A percentile compares a stretch with the other conserved stretches of the same genome.
These are phyloP conservation scores for Boletus semigastroideus DNA, from an alignment of 1,284 basidiomycete genomes.

Conservation along the genomic window DNA sequence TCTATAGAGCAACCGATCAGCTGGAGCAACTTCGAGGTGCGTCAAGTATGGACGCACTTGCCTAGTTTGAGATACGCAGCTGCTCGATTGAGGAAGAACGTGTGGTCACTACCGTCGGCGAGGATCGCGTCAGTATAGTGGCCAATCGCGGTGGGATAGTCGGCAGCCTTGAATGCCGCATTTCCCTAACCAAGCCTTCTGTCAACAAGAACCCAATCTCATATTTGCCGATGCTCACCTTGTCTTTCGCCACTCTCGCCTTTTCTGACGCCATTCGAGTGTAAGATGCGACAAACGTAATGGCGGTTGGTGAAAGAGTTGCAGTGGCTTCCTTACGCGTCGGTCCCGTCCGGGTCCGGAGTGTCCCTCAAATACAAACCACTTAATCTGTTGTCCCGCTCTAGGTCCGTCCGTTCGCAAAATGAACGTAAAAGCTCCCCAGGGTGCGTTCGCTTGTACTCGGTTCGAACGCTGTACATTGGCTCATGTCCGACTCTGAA, in stretches of 20 bases:
- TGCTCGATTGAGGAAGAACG: constrained; percentile 75
- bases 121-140: constrained; percentile 75
- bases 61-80: constrained; percentile 82
- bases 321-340: not conserved
- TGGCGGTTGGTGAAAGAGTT: constrained; percentile 8
- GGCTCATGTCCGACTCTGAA: constrained; percentile 28
- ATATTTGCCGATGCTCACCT: constrained; percentile 12
- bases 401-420: not conserved
- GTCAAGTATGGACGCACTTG: constrained; percentile 58
- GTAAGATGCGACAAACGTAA: not conserved
- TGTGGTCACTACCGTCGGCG: constrained; percentile 60
- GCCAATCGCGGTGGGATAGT: constrained; percentile 54
- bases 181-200: constrained; percentile 48
- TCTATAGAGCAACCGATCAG: constrained; percentile 37
- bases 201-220: not conserved
- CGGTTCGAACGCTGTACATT: not conserved
- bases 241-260: constrained; percentile 34
- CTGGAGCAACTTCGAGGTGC: constrained; percentile 2
- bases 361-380: not conserved
- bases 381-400: not conserved
- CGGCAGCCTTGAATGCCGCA: constrained; percentile 52
- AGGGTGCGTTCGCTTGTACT: constrained; percentile 22
- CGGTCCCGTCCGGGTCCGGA: not conserved
- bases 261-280: constrained; percentile 34
- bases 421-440: constrained; percentile 21